Evolutionary conservation across 192 early-diverging fungal genomes (phyloP).

Genomic region (Physocladia obscura): DNA sequence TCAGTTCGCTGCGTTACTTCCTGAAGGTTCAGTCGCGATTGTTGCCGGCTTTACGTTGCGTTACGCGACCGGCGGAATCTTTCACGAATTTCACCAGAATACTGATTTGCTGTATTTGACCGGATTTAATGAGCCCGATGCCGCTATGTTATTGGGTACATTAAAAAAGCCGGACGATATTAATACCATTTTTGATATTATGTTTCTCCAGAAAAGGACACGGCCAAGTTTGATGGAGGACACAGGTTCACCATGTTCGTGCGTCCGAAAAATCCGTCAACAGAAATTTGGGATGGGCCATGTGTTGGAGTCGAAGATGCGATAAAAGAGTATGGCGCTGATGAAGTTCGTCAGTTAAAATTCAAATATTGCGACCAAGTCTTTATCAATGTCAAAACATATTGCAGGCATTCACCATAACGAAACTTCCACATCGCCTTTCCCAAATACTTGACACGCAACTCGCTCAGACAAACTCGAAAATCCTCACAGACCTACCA

Average conservation of each 20-base stretch:
- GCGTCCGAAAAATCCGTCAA: conserved; percentile 66
- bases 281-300: conserved; percentile 92
- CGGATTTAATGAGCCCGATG: conserved; percentile 92
- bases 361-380: neutral
- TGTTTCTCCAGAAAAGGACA: conserved; percentile 40
- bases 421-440: conserved; percentile 27
- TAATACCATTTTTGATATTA: neutral
- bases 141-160: conserved; percentile 46
- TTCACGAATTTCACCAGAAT: conserved; percentile 92
- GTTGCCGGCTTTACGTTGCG: conserved; percentile 49
- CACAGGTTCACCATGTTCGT: conserved; percentile 88
- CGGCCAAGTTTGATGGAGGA: conserved; percentile 12
- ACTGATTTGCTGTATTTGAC: conserved; percentile 87
- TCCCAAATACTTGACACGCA: neutral
- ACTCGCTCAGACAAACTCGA: neutral
- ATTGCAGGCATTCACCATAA: too few species aligned
- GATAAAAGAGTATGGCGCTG: conserved; percentile 75
- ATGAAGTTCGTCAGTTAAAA: conserved; percentile 72
- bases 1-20: conserved; percentile 49
- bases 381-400: neutral
- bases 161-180: neutral
- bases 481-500: conserved; percentile 37
- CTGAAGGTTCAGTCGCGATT: conserved; percentile 68
- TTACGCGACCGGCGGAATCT: conserved; percentile 87
- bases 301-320: conserved; percentile 79